Evolutionary conservation across 2,329 filamentous ascomycete species (phyloP), one percentile per base, ranked within the genome.

Genomic region (Pseudocercospora fijiensis): DNA sequence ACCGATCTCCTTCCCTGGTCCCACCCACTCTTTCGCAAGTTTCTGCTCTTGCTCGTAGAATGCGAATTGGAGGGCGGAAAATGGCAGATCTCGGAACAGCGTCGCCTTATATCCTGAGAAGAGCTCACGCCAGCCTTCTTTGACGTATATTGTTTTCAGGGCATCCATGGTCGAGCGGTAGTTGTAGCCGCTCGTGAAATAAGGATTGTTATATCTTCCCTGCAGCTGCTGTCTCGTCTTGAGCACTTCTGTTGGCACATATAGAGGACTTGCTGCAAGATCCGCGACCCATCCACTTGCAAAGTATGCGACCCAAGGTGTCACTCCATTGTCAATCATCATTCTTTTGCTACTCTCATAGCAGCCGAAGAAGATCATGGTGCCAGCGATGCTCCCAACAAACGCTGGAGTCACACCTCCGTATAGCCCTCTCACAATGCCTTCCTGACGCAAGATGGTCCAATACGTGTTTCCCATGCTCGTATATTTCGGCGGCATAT

Each of bases 31-130:
- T 73, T 90, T 90, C 0, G 95, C 93, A 83, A 91, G 86, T 52
- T 84, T 86, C 72, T 93, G 91, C 75, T 93, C 93, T 77, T 98
- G 91, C 78, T 99, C 95, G 81, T 96, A 99, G 76, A 99, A 97
- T 73, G 96, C 94, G 78, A 99, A 98, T 75, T 99, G 95, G 10
- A 99, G 80, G 0, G 95, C 95, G 0, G 94, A 98, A 75, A 97
- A 99, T 1, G 95, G 95, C 22, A 99, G 84, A 73, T 99, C 95
- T 63, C 95, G 90, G 79, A 91, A 95, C 2, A 99, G 86, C 0
- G 95, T 99, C 10, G 95, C 95, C 76, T 95, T 95, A 81, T 96
- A 99, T n/a, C 95, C 95, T 71, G 96, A 90, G 77, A 97, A 99
- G 24, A 99, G 84, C 18, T 96, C 95, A 0, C 86, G 83, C 60